Evolutionary conservation across 2,329 filamentous ascomycete species (phyloP).

Genomic region (Epichloe baconii): DNA sequence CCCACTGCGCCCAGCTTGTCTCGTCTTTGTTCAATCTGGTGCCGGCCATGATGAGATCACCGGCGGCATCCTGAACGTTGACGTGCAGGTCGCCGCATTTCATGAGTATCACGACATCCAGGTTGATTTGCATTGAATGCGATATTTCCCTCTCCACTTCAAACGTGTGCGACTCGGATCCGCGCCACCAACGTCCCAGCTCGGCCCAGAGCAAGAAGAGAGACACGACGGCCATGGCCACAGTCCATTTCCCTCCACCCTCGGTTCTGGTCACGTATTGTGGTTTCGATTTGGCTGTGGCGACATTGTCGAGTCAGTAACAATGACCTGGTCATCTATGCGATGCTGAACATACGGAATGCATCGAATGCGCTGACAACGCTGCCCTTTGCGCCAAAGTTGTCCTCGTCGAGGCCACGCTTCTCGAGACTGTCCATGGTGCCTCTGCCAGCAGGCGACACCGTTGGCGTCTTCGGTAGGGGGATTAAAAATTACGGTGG

Average conservation of each 20-base stretch:
- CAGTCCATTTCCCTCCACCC: slow-evolving; percentile 87
- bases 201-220: slow-evolving; percentile 66
- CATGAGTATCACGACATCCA: slow-evolving; percentile 90
- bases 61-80: slow-evolving; percentile 92
- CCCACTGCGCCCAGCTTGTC: slow-evolving; percentile 76
- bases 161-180: slow-evolving; percentile 78
- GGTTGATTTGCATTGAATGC: slow-evolving; percentile 81
- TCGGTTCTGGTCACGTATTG: slow-evolving; percentile 78
- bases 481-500: background rate
- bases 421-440: slow-evolving; percentile 70
- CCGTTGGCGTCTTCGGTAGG: background rate
- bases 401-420: slow-evolving; percentile 55
- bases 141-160: slow-evolving; percentile 85
- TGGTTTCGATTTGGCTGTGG: slow-evolving; percentile 80
- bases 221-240: slow-evolving; percentile 65
- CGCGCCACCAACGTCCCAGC: slow-evolving; percentile 68
- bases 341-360: slow-evolving; percentile 57
- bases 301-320: background rate
- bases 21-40: slow-evolving; percentile 59
- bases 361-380: slow-evolving; percentile 86
- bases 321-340: background rate
- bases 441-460: background rate
- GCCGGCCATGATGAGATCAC: slow-evolving; percentile 79
- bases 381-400: slow-evolving; percentile 60
- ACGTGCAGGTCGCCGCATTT: slow-evolving; percentile 76